A percentile compares a stretch with the other conserved stretches of the same genome.
These are phyloP conservation scores for Cryptosporidium parvum DNA, from an alignment of 169 alveolate genomes.

Conservation along the genomic window DNA sequence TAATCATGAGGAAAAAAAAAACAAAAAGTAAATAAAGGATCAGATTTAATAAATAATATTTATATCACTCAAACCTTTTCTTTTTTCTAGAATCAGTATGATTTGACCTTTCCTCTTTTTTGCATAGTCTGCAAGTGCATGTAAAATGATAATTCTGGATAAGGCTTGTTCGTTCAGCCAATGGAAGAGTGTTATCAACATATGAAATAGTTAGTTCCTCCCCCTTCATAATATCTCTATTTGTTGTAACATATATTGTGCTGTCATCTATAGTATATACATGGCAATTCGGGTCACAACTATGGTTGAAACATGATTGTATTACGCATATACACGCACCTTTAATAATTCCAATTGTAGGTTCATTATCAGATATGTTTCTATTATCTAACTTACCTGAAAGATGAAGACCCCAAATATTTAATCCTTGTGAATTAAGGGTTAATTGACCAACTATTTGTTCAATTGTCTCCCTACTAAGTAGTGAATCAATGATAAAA, in stretches of 20 bases:
- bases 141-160: slow-evolving; percentile 76
- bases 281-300: slow-evolving; percentile 80
- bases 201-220: slow-evolving; percentile 79
- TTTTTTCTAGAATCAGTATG: not conserved
- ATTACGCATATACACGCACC: slow-evolving; percentile 79
- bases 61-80: not conserved
- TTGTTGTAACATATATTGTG: slow-evolving; percentile 75
- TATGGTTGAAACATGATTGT: slow-evolving; percentile 81
- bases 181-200: slow-evolving; percentile 79
- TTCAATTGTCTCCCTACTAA: slow-evolving; percentile 60
- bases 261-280: slow-evolving; percentile 63
- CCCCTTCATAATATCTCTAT: slow-evolving; percentile 75
- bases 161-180: slow-evolving; percentile 60
- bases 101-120: slow-evolving; percentile 15
- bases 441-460: slow-evolving; percentile 74
- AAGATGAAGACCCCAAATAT: slow-evolving; percentile 75
- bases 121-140: slow-evolving; percentile 74
- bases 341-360: slow-evolving; percentile 45
- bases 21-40: not conserved
- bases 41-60: not conserved
- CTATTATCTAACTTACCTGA: no score
- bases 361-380: not conserved
- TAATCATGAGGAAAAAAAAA: not conserved
- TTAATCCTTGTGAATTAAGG: slow-evolving; percentile 77
- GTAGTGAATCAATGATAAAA: slow-evolving; percentile 22